Base-by-base conservation (phyloP, 129 eudicot species). In the Scalesia atractyloides region DNA sequence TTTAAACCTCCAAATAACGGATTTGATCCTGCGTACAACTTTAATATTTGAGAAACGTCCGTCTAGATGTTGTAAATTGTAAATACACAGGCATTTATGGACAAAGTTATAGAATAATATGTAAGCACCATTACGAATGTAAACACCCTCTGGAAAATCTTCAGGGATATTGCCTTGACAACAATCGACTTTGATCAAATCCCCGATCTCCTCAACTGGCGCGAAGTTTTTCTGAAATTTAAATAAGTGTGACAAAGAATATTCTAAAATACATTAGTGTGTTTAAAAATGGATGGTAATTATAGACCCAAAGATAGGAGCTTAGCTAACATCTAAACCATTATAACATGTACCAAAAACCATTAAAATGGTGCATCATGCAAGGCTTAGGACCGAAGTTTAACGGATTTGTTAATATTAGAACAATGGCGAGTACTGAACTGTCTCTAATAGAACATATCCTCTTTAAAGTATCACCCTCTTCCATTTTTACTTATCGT, bases 51-150 rank as follows among this genome's bases (percentile, higher is more conserved):
- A 52, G 18, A 19, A 67, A 26, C 22, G 19, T 26, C 1, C 44
- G 22, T 30, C 48, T 75, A 5, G 10, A 37, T 36, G 47, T 7
- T 34, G 19, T 47, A 67, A 5, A 20, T 56, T 36, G 18, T 44
- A 18, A 46, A 47, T 5, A 4, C 19, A 5, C 12, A 14, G 4
- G 36, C n/a, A 60, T 22, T 17, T 34, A 17, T 15, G 1, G 13
- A 17, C 44, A 18, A 18, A 66, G 8, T 41, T 43, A 13, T 47
- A 48, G 44, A 69, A 9, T 16, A 13, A 30, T 33, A 39, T 51
- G 15, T 0, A 34, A 43, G 10, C 33, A 88, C 95, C 95, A 7
- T 88, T 88, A 83, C 95, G 80, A n/a, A 85, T 74, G 83, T 85
- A 88, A 58, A 73, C 58, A 13, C 89, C 89, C 74, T 79, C 69